These are phyloP conservation scores for Thelonectria discophora DNA, from an alignment of 2,329 filamentous ascomycete species.

Conservation along the genomic window DNA sequence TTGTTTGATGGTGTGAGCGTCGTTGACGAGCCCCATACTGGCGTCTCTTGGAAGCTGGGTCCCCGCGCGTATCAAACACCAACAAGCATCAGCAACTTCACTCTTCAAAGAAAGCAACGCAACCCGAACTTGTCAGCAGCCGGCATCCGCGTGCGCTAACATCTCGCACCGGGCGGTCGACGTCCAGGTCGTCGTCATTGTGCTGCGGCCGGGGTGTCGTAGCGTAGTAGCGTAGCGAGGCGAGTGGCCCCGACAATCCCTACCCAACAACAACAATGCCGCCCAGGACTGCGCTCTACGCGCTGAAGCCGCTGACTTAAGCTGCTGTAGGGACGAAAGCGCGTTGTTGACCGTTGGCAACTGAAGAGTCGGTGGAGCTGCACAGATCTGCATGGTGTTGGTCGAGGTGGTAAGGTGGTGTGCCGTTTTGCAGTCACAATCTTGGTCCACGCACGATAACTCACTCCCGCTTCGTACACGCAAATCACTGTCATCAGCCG, in stretches of 20 bases:
- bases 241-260: conserved; percentile 16
- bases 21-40: conserved; percentile 13
- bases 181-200: conserved; percentile 34
- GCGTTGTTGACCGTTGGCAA: background rate
- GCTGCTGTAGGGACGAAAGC: background rate
- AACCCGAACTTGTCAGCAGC: too few relatives aligned
- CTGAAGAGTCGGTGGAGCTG: background rate
- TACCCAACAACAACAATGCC: background rate
- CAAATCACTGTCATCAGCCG: background rate
- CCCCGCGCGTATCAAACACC: background rate
- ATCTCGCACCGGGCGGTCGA: conserved; percentile 12
- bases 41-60: too few relatives aligned
- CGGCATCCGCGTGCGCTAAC: conserved; percentile 21
- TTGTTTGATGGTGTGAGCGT: conserved; percentile 23
- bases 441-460: conserved; percentile 5
- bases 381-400: background rate
- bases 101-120: conserved; percentile 4
- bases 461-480: background rate
- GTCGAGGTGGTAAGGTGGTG: background rate
- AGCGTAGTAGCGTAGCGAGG: conserved; percentile 21
- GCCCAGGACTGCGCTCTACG: conserved; percentile 12
- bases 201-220: conserved; percentile 24
- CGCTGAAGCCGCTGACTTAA: conserved; percentile 12
- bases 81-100: conserved; percentile 1
- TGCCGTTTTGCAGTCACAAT: conserved; percentile 6